These are phyloP conservation scores for Curvularia verruculosa DNA, from an alignment of 2,329 filamentous ascomycete genomes.

Conservation along the genomic window DNA sequence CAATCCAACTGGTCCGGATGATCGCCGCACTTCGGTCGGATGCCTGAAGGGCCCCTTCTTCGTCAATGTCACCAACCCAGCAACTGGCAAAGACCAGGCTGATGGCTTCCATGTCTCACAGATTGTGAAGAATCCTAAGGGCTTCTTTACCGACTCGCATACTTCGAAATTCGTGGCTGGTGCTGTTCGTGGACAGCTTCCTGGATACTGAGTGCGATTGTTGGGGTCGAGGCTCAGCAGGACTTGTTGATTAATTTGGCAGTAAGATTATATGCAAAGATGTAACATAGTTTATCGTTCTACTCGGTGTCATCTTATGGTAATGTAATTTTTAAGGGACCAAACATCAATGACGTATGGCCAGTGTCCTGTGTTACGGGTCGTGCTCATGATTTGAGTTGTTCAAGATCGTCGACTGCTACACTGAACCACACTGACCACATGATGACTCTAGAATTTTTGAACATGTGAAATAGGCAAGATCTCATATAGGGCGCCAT, in stretches of 20 bases:
- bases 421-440: neutral
- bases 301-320: neutral
- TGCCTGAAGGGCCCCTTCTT: conserved; percentile 40
- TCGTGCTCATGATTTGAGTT: neutral
- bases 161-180: conserved; percentile 57
- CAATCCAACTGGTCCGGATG: conserved; percentile 48
- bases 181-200: conserved; percentile 58
- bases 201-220: neutral
- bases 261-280: neutral
- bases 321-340: neutral
- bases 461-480: no score
- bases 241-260: neutral
- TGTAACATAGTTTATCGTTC: neutral
- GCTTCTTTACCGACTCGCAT: conserved; percentile 62
- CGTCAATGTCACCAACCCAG: conserved; percentile 40
- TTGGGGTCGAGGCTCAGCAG: neutral
- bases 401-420: neutral
- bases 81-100: conserved; percentile 51
- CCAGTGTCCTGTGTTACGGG: no score
- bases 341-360: neutral
- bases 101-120: conserved; percentile 57
- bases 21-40: conserved; percentile 30
- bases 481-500: neutral
- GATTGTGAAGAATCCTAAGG: conserved; percentile 58
- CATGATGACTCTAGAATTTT: neutral